Base-by-base conservation (phyloP, 2,329 filamentous ascomycete genomes). In the Neofusicoccum umdonicola region DNA sequence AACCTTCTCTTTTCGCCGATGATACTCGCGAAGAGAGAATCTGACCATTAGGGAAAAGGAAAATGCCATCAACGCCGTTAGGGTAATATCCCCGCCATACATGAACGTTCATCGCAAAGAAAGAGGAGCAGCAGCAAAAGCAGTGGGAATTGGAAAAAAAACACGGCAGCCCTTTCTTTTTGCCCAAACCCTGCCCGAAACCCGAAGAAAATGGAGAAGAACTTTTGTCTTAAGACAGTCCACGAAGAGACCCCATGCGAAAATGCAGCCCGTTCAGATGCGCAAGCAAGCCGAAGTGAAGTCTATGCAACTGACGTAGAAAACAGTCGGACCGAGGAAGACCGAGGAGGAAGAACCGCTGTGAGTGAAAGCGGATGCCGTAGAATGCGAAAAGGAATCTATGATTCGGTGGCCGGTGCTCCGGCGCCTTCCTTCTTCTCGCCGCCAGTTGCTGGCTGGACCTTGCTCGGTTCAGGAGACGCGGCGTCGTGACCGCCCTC, bases 401-500 rank as follows among this genome's bases (percentile, higher is more conserved):
- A 77, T 31, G 66, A 60, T 70, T 75, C 73, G 67, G 74, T 74
- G 66, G 74, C 70, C 69, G 75, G 75, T 64, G 72, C 67, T 13
- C 27, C 56, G 57, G 72, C 73, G 61, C 65, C 67, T 64, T 67
- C 64, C 63, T 66, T 62, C 52, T 64, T 64, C 41, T 64, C 62
- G 27, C 35, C 50, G 45, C 69, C 69, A 61, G 71, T 63, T 31
- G 68, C 68, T 56, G 70, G 68, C 48, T 65, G 64, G 57, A 69
- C 69, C 65, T 71, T 72, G 44, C 67, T 62, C 42, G 67, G 66
- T 51, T 67, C 68, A 12, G 69, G 70, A 45, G 67, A 66, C 27
- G 62, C 52, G 19, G 62, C 62, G 12, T 64, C 62, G 22, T 64
- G 35, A 68, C 78, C 79, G 84, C 88, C 78, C 85, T 83, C 72